Percentiles rank a stretch among this genome's conserved stretches.
Conservation (phyloP, 192 early-diverging fungal species). For the Lunasporangiospora selenospora region DNA sequence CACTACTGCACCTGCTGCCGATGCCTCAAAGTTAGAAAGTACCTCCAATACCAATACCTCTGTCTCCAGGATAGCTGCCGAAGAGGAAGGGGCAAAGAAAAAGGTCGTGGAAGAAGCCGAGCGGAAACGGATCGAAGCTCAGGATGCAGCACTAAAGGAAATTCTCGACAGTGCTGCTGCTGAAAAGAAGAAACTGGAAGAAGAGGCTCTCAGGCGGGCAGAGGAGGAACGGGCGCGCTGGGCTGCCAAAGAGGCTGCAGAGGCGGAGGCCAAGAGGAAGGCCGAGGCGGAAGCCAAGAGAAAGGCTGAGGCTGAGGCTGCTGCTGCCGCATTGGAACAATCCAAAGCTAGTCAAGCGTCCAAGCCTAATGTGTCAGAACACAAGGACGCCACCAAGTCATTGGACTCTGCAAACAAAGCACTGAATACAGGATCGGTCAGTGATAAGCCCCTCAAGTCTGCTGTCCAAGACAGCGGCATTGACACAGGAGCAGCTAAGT, state of each 20-base stretch:
- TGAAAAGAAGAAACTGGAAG: constrained; percentile 34
- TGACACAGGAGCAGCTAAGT: no score
- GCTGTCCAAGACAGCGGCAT: no score
- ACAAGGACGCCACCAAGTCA: no score
- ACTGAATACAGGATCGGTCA: no score
- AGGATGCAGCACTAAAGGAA: constrained; percentile 34
- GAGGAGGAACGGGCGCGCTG: constrained; percentile 4
- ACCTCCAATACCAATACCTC: no score
- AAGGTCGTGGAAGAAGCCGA: constrained; percentile 10
- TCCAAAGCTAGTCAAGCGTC: no score
- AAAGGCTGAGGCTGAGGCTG: background rate
- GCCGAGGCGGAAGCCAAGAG: background rate
- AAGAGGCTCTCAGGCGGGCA: constrained; percentile 11
- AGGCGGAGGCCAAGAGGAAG: background rate
- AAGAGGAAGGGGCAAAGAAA: constrained; percentile 16
- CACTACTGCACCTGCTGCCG: no score
- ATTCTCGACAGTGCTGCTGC: constrained; percentile 41
- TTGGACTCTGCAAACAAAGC: no score
- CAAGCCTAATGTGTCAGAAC: no score
- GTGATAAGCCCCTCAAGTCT: no score
- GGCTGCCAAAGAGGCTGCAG: constrained; percentile 12
- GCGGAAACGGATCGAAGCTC: constrained; percentile 27
- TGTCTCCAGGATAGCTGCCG: no score
- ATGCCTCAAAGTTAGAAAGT: no score
- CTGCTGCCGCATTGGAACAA: constrained; percentile 11